phyloP scores from a whole-genome alignment of 306 rosid genomes.

The Coriaria nepalensis region DNA sequence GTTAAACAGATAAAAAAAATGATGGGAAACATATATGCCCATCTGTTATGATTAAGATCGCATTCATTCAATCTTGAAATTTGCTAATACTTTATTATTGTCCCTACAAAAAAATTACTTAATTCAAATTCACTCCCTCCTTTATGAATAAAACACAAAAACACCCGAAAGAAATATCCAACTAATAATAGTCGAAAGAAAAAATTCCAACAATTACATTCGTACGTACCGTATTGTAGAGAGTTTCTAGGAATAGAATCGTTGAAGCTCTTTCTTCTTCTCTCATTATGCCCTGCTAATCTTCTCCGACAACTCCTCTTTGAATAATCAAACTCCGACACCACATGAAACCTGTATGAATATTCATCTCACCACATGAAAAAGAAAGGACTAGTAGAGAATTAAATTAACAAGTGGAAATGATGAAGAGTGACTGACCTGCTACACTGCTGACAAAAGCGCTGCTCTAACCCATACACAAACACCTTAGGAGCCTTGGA shows the following conservation, averaged over 20 bases:
- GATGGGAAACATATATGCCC: too few species aligned
- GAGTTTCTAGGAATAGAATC: conserved; percentile 50
- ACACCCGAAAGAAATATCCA: too few species aligned
- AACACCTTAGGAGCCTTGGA: conserved; percentile 84
- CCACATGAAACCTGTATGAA: conserved; percentile 56
- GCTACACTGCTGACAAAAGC: conserved; percentile 98
- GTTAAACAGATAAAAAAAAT: too few species aligned
- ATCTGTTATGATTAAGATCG: too few species aligned
- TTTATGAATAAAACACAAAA: too few species aligned
- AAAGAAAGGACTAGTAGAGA: too few species aligned
- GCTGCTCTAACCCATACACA: conserved; percentile 68
- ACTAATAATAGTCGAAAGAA: too few species aligned
- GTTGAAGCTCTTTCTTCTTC: conserved; percentile 82
- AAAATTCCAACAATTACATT: too few species aligned
- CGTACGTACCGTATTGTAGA: conserved; percentile 16
- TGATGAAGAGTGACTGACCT: conserved; percentile 28
- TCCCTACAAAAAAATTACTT: too few species aligned
- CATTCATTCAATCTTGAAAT: too few species aligned
- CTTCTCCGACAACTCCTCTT: conserved; percentile 94
- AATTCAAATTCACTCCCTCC: too few species aligned
- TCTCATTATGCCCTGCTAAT: conserved; percentile 90
- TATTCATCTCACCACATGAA: not conserved
- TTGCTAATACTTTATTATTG: too few species aligned
- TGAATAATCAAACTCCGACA: conserved; percentile 79
- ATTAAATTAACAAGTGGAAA: not conserved